Evolutionary conservation across 1,139 yeast genomes (phyloP), one percentile per base, ranked within the genome.

Genomic region (Debaryomyces fabryi): DNA sequence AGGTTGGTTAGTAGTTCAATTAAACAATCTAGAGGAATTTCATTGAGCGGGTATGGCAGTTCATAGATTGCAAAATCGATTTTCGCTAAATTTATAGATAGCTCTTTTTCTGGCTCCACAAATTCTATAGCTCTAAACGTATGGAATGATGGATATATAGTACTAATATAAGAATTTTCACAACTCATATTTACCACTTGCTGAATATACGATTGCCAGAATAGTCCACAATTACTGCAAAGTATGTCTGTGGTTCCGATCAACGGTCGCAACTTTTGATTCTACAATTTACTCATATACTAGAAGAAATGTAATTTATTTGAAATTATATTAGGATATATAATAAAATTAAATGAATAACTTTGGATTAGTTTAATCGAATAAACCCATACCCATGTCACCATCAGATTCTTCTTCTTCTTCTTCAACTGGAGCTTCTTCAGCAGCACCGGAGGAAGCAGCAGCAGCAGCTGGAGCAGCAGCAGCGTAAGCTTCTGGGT

Each of bases 351-450:
- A 42, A 36, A 42, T 23, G 18, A 34, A 23, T 42, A 42, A 21
- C 42, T 46, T 24, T 45, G 32, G 44, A 55, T 45, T 51, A 55
- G 76, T 64, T 84, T 93, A 93, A 84, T 92, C 98, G 84, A 92
- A 92, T 77, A 93, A 85, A 82, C 97, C 98, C 91, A 92, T 87
- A 62, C 97, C 98, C 97, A 91, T 90, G 82, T 87, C 96, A 58
- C 72, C 85, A 64, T 86, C 92, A 68, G 83, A 83, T 59, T 81
- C 85, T 57, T 81, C 88, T 59, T 78, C 85, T 64, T 81, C 91
- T 65, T 80, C 95, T 63, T 81, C 95, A 60, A 84, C 85, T 52
- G 74, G 81, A 60, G 81, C 80, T 58, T 84, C 76, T 55, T 83
- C 74, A 62, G 85, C 83, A 63, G 87, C 86, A 65, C 86, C 82